Evolutionary conservation across 257 asterid genomes (phyloP).

Genomic region (Solanum tarijense): DNA sequence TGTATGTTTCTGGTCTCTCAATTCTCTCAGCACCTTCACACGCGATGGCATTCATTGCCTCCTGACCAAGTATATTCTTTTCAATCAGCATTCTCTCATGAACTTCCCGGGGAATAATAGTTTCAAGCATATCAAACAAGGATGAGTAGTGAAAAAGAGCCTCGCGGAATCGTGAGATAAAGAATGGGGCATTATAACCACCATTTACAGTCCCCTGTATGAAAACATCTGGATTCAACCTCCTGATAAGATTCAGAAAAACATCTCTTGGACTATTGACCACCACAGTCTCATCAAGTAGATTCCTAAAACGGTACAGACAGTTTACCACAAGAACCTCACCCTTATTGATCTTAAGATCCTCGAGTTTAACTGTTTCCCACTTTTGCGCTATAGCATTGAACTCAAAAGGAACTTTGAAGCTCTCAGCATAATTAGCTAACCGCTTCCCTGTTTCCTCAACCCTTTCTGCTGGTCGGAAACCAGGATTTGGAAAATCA

Average conservation of each 20-base stretch:
- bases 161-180: conserved; percentile 3
- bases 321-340: conserved; percentile 9
- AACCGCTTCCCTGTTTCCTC: conserved; percentile 6
- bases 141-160: conserved; percentile 7
- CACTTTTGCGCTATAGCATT: conserved; percentile 6
- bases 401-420: conserved; percentile 9
- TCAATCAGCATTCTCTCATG: conserved; percentile 2
- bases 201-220: background rate
- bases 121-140: conserved; percentile 4
- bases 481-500: conserved; percentile 4
- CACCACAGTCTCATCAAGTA: conserved; percentile 6
- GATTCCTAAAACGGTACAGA: conserved; percentile 1
- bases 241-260: background rate
- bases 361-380: conserved; percentile 8
- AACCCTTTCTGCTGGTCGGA: conserved; percentile 7
- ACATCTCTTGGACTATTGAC: background rate
- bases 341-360: conserved; percentile 1
- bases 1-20: conserved; percentile 4
- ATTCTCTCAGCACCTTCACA: conserved; percentile 8
- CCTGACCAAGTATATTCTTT: conserved; percentile 3
- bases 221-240: conserved; percentile 7
- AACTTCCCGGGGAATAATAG: background rate
- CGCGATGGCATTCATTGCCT: conserved; percentile 8
- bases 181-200: background rate
- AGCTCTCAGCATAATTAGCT: conserved; percentile 2